Conservation (phyloP, 768 basidiomycete species). For the Lactarius hengduanensis region DNA sequence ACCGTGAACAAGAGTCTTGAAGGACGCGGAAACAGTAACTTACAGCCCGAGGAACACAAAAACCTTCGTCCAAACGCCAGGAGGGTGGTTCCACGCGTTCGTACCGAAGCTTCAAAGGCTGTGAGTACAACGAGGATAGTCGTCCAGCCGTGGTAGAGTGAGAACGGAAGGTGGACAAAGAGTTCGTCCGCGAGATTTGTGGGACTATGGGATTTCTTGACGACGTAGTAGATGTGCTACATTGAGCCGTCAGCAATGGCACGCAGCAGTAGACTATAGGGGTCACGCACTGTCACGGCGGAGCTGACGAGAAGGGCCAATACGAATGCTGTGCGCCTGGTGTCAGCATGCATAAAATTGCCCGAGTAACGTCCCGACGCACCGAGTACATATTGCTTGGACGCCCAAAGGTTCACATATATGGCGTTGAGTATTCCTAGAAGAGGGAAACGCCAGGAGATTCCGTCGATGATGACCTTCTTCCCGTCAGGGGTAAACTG, state of each 20-base stretch:
- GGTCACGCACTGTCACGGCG: slow-evolving; percentile 45
- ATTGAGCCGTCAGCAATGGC: slow-evolving; percentile 34
- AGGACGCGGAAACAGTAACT: slow-evolving; percentile 31
- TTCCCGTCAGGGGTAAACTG: slow-evolving; percentile 83
- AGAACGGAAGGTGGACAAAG: slow-evolving; percentile 95
- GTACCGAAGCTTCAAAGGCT: slow-evolving; percentile 90
- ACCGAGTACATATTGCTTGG: slow-evolving; percentile 68
- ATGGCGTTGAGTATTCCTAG: slow-evolving; percentile 84
- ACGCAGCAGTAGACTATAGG: slow-evolving; percentile 31
- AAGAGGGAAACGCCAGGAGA: slow-evolving; percentile 90
- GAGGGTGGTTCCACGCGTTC: slow-evolving; percentile 57
- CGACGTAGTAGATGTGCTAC: slow-evolving; percentile 89
- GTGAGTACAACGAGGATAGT: slow-evolving; percentile 80
- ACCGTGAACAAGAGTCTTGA: slow-evolving; percentile 7
- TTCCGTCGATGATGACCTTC: slow-evolving; percentile 75
- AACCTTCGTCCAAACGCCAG: slow-evolving; percentile 90
- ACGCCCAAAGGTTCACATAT: slow-evolving; percentile 87
- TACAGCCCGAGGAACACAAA: slow-evolving; percentile 91
- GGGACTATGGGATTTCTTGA: slow-evolving; percentile 81
- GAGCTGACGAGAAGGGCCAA: slow-evolving; percentile 87
- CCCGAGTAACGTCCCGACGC: slow-evolving; percentile 24
- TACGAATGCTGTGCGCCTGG: slow-evolving; percentile 63
- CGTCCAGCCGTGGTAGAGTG: slow-evolving; percentile 92
- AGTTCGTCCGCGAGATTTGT: slow-evolving; percentile 72
- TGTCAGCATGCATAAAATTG: neutral